Evolutionary conservation across 75 land plant species (phyloP).

Genomic region (Ceratopteris richardii): DNA sequence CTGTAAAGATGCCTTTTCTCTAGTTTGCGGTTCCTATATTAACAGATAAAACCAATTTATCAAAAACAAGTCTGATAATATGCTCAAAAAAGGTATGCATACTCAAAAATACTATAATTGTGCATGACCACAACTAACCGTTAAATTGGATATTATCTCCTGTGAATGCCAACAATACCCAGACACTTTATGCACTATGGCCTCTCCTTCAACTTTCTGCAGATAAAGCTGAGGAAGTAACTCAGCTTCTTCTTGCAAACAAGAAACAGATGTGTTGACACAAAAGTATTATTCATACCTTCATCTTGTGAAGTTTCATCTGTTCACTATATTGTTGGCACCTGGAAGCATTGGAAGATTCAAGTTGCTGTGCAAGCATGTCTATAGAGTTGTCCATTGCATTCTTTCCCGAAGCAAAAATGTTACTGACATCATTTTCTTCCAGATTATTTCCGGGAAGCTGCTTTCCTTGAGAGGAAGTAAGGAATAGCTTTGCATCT

Average conservation of each 20-base stretch:
- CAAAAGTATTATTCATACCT: background rate
- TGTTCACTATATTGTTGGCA: constrained; percentile 39
- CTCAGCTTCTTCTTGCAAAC: background rate
- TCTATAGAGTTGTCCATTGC: constrained; percentile 9
- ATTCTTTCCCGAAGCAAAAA: constrained; percentile 22
- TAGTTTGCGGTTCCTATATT: background rate
- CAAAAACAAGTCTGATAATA: background rate
- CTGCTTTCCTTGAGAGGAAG: constrained; percentile 49
- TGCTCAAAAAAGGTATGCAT: background rate
- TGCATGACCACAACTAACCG: background rate
- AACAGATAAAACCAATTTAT: background rate
- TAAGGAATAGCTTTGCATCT: constrained; percentile 63
- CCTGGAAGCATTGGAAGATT: constrained; percentile 56
- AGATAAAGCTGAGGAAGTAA: background rate
- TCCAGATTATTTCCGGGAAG: constrained; percentile 37
- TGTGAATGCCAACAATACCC: constrained; percentile 63
- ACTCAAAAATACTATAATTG: background rate
- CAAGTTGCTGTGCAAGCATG: constrained; percentile 28
- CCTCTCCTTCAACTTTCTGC: constrained; percentile 22
- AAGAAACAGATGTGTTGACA: constrained; percentile 2
- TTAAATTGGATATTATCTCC: constrained; percentile 28
- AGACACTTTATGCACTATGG: constrained; percentile 46
- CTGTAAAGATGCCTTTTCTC: constrained; percentile 5
- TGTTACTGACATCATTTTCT: constrained; percentile 28
- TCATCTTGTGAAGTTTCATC: constrained; percentile 3